Percentiles rank a stretch among this genome's conserved stretches.
phyloP scores from a whole-genome alignment of 2,329 filamentous ascomycete genomes.

The Botrytis sinoallii region DNA sequence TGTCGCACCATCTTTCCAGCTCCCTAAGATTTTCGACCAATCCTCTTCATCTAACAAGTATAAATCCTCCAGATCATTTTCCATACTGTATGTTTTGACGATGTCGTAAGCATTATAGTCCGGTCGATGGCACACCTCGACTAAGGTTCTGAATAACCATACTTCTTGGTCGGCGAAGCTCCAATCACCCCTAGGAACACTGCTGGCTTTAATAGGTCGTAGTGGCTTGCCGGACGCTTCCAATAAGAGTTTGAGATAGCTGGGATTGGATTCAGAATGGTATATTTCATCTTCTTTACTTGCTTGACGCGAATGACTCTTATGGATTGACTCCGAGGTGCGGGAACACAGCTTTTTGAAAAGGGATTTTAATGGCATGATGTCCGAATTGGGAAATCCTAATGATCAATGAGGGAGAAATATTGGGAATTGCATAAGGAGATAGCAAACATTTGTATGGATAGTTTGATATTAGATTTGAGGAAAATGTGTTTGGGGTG shows the following conservation, averaged over 20 bases:
- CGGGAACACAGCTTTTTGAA: neutral
- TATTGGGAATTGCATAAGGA: neutral
- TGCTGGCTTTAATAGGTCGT: neutral
- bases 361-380: neutral
- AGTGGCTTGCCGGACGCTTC: neutral
- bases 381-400: neutral
- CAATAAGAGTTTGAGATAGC: neutral
- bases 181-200: neutral
- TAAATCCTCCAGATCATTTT: neutral
- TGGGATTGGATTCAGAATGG: neutral
- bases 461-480: neutral
- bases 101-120: slow-evolving; percentile 7
- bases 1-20: neutral
- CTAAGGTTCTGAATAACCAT: neutral
- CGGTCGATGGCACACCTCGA: neutral
- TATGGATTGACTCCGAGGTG: neutral
- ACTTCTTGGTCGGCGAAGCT: neutral
- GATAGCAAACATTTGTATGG: neutral
- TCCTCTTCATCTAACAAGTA: neutral
- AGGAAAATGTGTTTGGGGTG: neutral
- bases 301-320: neutral
- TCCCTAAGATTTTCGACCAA: neutral
- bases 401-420: neutral
- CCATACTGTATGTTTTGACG: neutral
- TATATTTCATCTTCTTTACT: neutral